A percentile compares a stretch with the other conserved stretches of the same genome.
Evolutionary conservation across 2,329 filamentous ascomycete species (phyloP).

Genomic region (Fusarium sp.): DNA sequence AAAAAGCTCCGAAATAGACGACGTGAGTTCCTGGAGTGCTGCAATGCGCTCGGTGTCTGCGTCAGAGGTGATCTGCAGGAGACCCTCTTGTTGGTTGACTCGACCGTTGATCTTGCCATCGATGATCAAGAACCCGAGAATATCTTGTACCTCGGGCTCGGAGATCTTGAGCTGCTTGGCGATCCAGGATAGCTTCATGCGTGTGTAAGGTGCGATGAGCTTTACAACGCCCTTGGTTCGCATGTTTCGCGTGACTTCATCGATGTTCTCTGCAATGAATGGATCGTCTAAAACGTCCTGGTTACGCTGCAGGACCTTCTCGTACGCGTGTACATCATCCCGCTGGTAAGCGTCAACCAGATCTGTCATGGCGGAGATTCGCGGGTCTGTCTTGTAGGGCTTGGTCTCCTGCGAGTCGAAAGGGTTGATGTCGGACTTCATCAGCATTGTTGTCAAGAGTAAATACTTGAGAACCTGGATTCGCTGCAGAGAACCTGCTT

Average conservation of each 20-base stretch:
- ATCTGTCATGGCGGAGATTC: slow-evolving; percentile 96
- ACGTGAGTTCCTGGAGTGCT: slow-evolving; percentile 77
- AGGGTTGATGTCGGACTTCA: slow-evolving; percentile 98
- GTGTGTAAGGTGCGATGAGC: slow-evolving; percentile 92
- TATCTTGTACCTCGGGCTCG: slow-evolving; percentile 88
- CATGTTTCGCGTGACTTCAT: slow-evolving; percentile 98
- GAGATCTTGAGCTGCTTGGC: slow-evolving; percentile 88
- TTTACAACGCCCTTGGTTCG: slow-evolving; percentile 94
- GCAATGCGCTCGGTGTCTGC: slow-evolving; percentile 78
- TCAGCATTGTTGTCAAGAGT: slow-evolving; percentile 95
- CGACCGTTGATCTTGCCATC: slow-evolving; percentile 87
- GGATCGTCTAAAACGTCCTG: slow-evolving; percentile 89
- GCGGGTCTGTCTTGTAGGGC: slow-evolving; percentile 94
- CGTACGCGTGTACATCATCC: slow-evolving; percentile 92
- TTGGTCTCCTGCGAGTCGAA: slow-evolving; percentile 99
- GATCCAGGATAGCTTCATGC: slow-evolving; percentile 89
- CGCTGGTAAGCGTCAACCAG: slow-evolving; percentile 96
- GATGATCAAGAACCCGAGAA: slow-evolving; percentile 92
- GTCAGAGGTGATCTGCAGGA: slow-evolving; percentile 79
- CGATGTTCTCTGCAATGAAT: slow-evolving; percentile 98
- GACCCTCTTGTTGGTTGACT: slow-evolving; percentile 88
- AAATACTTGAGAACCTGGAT: slow-evolving; percentile 98
- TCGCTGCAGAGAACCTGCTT: slow-evolving; percentile 93
- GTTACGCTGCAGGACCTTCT: slow-evolving; percentile 86
- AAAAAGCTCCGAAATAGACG: slow-evolving; percentile 75